Base-by-base conservation (phyloP, 2,329 filamentous ascomycete species). In the Pseudogymnoascus sp. region DNA sequence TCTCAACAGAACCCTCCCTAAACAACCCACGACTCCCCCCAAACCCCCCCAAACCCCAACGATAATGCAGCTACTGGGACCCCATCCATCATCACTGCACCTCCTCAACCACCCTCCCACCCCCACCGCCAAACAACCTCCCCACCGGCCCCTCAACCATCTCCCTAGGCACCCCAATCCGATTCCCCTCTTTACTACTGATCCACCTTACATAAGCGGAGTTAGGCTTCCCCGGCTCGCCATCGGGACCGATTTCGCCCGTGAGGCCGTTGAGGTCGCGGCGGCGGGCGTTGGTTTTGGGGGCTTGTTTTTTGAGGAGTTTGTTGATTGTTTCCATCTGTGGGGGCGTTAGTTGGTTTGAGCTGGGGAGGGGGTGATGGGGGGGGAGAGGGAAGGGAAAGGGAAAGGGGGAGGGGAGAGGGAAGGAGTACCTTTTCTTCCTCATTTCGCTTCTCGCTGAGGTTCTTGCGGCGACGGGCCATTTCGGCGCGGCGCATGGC, bases 271-370 rank as follows among this genome's bases (percentile, higher is more conserved):
- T 62, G 69, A 75, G 61, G 68, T 77, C 63, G 69, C 73, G 62
- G 67, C 75, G 50, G 72, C 79, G 33, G 74, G 80, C 78, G 67
- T 82, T 87, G 63, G 84, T 84, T 75, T 93, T 92, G 23, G 90
- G 87, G 0, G 90, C 89, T 73, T 92, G 90, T 73, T 92, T 92
- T 75, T 92, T 92, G 61, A 94, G 84, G 1, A 94, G 84, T 70
- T 92, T 92, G 79, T 94, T 92, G 82, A 94, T 93, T 0, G 90
- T 94, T 79, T 93, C 90, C 83, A 91, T 90, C 89, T 92, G 61
- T 16, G 14, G 64, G 35, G 40, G 7, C 18, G 7, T 28, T 31
- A 35, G 28, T n/a, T n/a, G n/a, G n/a, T n/a, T n/a, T 23, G 23
- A 4, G 23, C 4, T 23, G 23, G 4, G 23, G 23, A 23, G 2